Base-by-base conservation (phyloP, 164 flowering plant genomes). In the Liquidambar formosana region DNA sequence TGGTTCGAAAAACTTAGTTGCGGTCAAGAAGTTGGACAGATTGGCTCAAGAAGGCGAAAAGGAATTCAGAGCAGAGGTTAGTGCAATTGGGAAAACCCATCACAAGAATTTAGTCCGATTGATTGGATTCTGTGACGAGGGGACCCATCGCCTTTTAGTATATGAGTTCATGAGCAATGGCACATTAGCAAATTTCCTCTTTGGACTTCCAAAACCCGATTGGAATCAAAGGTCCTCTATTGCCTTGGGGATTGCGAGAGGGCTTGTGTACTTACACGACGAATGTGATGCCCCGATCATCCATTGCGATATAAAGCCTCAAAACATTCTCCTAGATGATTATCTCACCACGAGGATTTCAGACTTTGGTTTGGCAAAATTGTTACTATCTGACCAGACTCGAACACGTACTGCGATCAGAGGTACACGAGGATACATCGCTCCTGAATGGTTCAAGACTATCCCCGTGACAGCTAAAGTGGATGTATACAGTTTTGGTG, bases 341-440 rank as follows among this genome's bases (percentile, higher is more conserved):
- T n/a, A n/a, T n/a, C n/a, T n/a, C n/a, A n/a, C 16, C 1, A 49
- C 75, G 0, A 59, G 43, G 10, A 66, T 72, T 5, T 65, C 70
- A 14, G 75, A 72, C 45, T 72, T 72, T 16, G 75, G 75, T 5
- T 4, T 72, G 22, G 69, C 75, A 13, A 73, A 73, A 25, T 71
- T 73, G 53, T 22, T 73, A 26, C 9, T 51, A 52, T 1, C 27
- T 5, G 66, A 73, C 5, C 75, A 73, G 21, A 73, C 59, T 53
- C 64, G 52, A 13, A 62, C 75, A 1, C 25, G 11, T 15, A 73
- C 75, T 3, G 60, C 54, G 16, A 67, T 67, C 8, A 60, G 75
- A 43, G 75, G 75, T 1, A 73, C 71, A 59, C n/a, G n/a, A n/a
- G n/a, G n/a, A n/a, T n/a, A n/a, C n/a, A n/a, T n/a, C n/a, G n/a